phyloP scores from a whole-genome alignment of 169 alveolate species.

The Plasmodium gaboni region DNA sequence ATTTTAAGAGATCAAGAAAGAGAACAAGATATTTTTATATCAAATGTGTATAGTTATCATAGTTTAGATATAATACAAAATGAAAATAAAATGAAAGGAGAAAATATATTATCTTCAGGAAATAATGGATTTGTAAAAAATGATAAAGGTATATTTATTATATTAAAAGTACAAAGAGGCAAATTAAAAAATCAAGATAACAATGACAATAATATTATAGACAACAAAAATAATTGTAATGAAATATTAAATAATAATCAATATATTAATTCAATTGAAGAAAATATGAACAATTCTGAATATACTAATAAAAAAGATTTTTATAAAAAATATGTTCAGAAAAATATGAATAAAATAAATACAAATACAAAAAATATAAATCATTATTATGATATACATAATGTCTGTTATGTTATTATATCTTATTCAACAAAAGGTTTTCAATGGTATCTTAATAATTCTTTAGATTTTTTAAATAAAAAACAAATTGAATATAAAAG shows the following conservation, averaged over 20 bases:
- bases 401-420: constrained; percentile 18
- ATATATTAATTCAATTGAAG: no score
- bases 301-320: no score
- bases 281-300: no score
- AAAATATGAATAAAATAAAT: neutral
- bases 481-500: constrained; percentile 13
- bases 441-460: constrained; percentile 45
- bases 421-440: constrained; percentile 26
- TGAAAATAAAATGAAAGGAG: neutral
- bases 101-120: neutral
- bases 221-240: neutral
- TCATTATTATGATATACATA: constrained; percentile 1
- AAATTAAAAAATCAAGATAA: neutral
- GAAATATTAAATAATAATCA: no score
- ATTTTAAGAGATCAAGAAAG: neutral
- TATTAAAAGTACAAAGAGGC: neutral
- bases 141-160: neutral
- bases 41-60: constrained; percentile 26
- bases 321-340: no score
- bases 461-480: constrained; percentile 15
- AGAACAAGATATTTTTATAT: constrained; percentile 10
- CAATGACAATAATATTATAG: neutral
- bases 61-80: no score
- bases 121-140: neutral
- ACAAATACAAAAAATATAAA: neutral